Evolutionary conservation across 1,284 basidiomycete genomes (phyloP), one percentile per base, ranked within the genome.

Genomic region (Trichosporon faecale): DNA sequence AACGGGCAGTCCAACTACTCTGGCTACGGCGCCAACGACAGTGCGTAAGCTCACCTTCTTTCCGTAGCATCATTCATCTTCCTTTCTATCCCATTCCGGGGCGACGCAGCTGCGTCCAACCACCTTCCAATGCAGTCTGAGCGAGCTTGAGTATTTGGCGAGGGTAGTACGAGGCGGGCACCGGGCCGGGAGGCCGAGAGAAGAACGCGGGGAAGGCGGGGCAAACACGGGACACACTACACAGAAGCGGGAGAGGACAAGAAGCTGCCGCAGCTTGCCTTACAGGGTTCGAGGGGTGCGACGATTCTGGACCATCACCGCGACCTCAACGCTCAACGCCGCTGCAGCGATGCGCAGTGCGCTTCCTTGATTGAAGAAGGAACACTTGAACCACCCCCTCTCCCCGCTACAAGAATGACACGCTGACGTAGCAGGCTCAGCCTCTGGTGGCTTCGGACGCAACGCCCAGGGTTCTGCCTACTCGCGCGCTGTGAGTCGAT

Each of bases 361-460:
- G 3, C 8, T 7, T 6, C 18, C 5, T 11, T 2, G 29, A 8
- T 8, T 29, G 35, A 12, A 12, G 35, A 37, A 14, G 29, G 29
- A 16, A 8, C 12, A 16, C 16, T n/a, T 2, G 27, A 29, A 33
- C 57, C 29, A 31, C 27, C 11, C 6, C 11, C 4, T 31, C 57
- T 31, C 29, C 27, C 5, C 16, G 27, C 57, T 29, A 6, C 29
- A 61, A 3, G 29, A 8, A 7, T 5, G 8, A 16, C 2, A n/a
- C 29, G 57, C 57, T 61, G 57, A 68, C 66, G 61, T 49, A 31
- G 31, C 44, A 82, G 80, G 75, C 69, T 79, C 80, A 31, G 70
- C 76, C 11, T 69, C 74, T 37, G 81, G 81, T 31, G 81, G 80
- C 27, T 82, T 77, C 40, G 80, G 79, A 18, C 73, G 66, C 65